phyloP scores from a whole-genome alignment of 306 rosid species.

The Sindora glabra region DNA sequence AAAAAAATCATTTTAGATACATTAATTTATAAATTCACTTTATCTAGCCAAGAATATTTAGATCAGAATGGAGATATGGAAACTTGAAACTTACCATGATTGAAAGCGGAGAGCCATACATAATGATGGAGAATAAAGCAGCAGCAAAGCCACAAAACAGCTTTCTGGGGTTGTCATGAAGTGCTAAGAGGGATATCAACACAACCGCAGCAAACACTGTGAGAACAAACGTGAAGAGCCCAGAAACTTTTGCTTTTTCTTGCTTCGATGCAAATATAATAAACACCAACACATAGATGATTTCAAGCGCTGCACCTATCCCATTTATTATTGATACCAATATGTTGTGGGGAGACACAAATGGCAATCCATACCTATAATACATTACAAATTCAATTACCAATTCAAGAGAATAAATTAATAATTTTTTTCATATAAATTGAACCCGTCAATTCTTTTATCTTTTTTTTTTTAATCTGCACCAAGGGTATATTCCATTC shows the following conservation, averaged over 20 bases:
- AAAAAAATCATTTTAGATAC: too few species aligned
- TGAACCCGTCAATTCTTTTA: background rate
- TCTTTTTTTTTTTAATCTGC: background rate
- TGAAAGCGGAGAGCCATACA: conserved; percentile 84
- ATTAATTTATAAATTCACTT: too few species aligned
- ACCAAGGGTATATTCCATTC: too few species aligned
- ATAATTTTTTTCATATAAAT: background rate
- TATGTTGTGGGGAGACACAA: conserved; percentile 69
- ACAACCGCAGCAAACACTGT: conserved; percentile 42
- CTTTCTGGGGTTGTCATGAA: conserved; percentile 39
- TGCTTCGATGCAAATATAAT: conserved; percentile 38
- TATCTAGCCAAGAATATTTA: too few species aligned
- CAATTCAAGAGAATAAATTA: conserved; percentile 26
- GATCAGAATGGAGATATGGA: too few species aligned
- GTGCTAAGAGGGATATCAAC: conserved; percentile 53
- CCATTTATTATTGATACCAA: conserved; percentile 62
- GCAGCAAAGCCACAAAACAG: conserved; percentile 69
- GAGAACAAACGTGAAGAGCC: conserved; percentile 37
- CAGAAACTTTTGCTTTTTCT: conserved; percentile 45
- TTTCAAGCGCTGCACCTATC: conserved; percentile 65
- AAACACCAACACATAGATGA: conserved; percentile 46
- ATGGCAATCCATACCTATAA: conserved; percentile 85
- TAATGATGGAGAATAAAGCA: conserved; percentile 63
- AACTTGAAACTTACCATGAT: conserved; percentile 57
- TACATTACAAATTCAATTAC: too few species aligned